These are phyloP conservation scores for Nannochloropsis limnetica DNA, from an alignment of 352 stramenopile species.

Conservation along the genomic window DNA sequence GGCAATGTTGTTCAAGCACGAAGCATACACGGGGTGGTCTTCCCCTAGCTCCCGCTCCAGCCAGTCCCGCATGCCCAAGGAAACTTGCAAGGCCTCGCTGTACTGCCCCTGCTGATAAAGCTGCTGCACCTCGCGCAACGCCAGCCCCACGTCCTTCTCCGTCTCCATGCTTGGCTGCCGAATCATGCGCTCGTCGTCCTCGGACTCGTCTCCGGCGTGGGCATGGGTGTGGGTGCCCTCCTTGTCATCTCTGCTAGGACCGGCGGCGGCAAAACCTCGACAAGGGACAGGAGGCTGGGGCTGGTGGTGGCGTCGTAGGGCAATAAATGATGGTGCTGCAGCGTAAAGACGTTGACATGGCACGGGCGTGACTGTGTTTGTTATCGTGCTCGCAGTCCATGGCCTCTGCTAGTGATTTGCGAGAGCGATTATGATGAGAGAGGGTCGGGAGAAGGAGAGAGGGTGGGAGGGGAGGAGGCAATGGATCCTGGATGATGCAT, in stretches of 20 bases:
- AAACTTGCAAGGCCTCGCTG: slow-evolving; percentile 23
- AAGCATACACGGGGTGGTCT: slow-evolving; percentile 4
- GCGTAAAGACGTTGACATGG: background rate
- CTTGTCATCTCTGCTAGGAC: background rate
- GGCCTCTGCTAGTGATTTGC: too few relatives aligned
- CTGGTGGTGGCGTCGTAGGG: background rate
- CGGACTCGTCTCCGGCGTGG: background rate
- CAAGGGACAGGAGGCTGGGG: background rate
- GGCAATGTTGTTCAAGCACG: slow-evolving; percentile 25
- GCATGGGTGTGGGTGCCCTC: background rate
- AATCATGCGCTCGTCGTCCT: background rate
- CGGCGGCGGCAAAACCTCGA: background rate
- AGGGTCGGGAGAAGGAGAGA: background rate
- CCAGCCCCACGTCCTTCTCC: background rate
- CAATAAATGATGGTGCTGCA: background rate
- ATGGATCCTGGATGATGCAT: too few relatives aligned
- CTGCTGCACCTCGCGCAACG: slow-evolving; percentile 14
- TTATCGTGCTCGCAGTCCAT: background rate
- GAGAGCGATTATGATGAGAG: background rate
- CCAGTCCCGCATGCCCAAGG: slow-evolving; percentile 20
- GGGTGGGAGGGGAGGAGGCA: background rate
- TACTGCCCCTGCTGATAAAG: slow-evolving; percentile 23
- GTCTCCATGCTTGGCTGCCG: slow-evolving; percentile 20
- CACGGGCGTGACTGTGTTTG: background rate
- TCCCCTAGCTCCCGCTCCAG: slow-evolving; percentile 19